Base-by-base conservation (phyloP, 495 filamentous ascomycete species). In the Penicillium coprophilum region DNA sequence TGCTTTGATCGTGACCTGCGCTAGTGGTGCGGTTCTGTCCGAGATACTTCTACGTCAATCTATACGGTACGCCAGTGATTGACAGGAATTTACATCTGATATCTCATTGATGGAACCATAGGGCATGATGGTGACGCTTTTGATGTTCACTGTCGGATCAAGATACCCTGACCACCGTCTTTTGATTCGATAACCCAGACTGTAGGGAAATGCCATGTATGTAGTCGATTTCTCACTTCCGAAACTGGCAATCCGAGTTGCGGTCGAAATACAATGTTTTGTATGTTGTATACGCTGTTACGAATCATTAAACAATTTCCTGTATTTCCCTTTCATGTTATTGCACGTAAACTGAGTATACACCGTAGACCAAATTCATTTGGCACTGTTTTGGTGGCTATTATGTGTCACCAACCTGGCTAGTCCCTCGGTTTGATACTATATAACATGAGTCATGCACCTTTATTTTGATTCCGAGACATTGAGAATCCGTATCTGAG, bases 11-110 rank as follows among this genome's bases (percentile, higher is more conserved):
- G n/a, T 46, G 31, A 15, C 30, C 4, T 54, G 20, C 21, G 24
- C 31, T 30, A 46, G 30, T 31, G 28, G 30, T 34, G n/a, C 27
- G 51, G 51, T 46, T 15, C 13, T 30, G 38, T 30, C 43, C 32
- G 43, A 54, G 30, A 38, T 46, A 28, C 3, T 20, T 46, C 19
- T 28, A 32, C 30, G 41, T 54, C 13, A 24, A 31, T 41, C 50
- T 43, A 31, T 20, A 27, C 24, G 4, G 8, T 38, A 52, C 27
- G 50, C 32, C 50, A 34, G 50, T 31, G n/a, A 17, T 43, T 43
- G 50, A 31, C 5, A 36, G 20, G 28, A 30, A 28, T 39, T 12
- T 11, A 46, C 34, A 46, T 34, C 28, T 30, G 30, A 36, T 38
- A 38, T 46, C 8, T 34, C 28, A 9, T 43, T 2, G 6, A 19